Conservation (phyloP, 305 asterid species). For the Petunia hybrid region DNA sequence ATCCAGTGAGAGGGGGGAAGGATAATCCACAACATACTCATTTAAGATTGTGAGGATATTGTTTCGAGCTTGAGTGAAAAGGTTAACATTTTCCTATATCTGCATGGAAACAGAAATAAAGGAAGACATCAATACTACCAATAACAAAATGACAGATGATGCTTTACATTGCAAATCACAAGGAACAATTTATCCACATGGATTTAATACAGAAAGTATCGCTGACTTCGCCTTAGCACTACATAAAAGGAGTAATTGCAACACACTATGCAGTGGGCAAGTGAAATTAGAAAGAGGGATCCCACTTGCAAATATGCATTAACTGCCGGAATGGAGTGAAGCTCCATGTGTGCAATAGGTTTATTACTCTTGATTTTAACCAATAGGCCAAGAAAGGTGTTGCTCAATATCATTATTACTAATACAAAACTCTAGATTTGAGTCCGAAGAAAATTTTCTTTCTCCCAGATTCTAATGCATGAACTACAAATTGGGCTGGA, state of each 20-base stretch:
- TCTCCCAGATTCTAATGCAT: not conserved
- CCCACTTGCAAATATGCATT: not conserved
- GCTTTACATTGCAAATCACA: constrained; percentile 5
- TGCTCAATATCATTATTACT: not conserved
- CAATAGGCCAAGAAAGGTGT: constrained; percentile 6
- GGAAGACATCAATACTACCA: constrained; percentile 17
- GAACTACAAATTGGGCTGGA: not conserved
- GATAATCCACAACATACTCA: constrained; percentile 62
- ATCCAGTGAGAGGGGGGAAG: not conserved
- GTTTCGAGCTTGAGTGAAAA: constrained; percentile 82
- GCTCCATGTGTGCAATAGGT: constrained; percentile 8
- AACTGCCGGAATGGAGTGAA: not conserved
- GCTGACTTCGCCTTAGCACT: constrained; percentile 13
- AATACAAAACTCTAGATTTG: constrained; percentile 13
- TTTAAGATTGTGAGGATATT: constrained; percentile 75
- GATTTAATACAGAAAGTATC: constrained; percentile 9
- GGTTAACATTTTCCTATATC: constrained; percentile 84
- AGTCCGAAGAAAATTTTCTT: constrained; percentile 1
- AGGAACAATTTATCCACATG: constrained; percentile 6
- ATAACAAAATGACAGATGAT: constrained; percentile 21
- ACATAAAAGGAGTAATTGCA: constrained; percentile 8
- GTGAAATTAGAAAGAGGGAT: constrained; percentile 4
- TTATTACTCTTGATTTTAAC: constrained; percentile 5
- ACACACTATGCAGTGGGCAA: not conserved
- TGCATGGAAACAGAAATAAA: constrained; percentile 51